Percentiles rank a stretch among this genome's conserved stretches.
Conservation (phyloP, 441 rosid genomes). For the Erysimum pusillum region DNA sequence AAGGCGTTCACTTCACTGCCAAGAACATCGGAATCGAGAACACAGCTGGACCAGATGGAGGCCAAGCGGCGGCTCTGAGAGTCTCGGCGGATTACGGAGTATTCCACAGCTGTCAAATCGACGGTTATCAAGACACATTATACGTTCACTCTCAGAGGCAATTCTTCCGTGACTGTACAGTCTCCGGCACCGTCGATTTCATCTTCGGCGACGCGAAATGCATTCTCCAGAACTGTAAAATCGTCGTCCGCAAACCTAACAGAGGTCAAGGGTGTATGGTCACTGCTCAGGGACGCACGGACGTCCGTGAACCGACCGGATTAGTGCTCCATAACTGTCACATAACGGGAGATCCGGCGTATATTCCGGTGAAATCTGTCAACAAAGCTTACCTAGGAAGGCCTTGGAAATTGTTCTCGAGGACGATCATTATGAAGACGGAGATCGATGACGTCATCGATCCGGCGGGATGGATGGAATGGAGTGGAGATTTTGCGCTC, state of each 20-base stretch:
- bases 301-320: constrained; percentile 56
- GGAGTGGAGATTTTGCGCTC: constrained; percentile 60
- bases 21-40: constrained; percentile 82
- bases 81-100: constrained; percentile 65
- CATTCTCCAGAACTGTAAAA: constrained; percentile 69
- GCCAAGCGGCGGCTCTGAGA: constrained; percentile 80
- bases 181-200: constrained; percentile 80
- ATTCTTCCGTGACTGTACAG: constrained; percentile 79
- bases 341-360: constrained; percentile 56
- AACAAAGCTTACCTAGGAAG: constrained; percentile 74
- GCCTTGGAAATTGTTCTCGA: constrained; percentile 73
- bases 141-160: constrained; percentile 78
- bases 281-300: constrained; percentile 70
- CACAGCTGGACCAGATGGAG: constrained; percentile 73
- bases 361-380: constrained; percentile 47
- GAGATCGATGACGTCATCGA: constrained; percentile 59
- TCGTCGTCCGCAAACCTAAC: constrained; percentile 63
- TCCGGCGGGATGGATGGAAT: constrained; percentile 72
- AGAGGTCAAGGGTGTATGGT: constrained; percentile 59
- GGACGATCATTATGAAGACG: constrained; percentile 69
- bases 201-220: constrained; percentile 69
- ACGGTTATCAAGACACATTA: constrained; percentile 82
- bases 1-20: constrained; percentile 68
- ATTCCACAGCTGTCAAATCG: constrained; percentile 67
- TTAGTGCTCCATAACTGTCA: constrained; percentile 72